A percentile compares a stretch with the other conserved stretches of the same genome.
Evolutionary conservation across 75 land plant species (phyloP).

Genomic region (Isoetes taiwanensis): DNA sequence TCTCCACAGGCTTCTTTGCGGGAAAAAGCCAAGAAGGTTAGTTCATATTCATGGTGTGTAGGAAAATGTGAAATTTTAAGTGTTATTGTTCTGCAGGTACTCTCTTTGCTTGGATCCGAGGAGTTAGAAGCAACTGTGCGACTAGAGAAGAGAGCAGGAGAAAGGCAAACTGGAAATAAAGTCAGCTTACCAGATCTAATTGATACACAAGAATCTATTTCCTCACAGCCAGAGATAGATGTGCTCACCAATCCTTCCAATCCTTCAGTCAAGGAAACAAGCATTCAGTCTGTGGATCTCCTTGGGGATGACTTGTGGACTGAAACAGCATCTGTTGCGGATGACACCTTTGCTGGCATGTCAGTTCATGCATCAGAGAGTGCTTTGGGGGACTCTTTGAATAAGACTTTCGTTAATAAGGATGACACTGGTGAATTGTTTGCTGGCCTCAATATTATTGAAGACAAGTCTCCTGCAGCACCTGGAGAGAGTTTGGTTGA

Average conservation of each 20-base stretch:
- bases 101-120: no score
- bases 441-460: conserved; percentile 17
- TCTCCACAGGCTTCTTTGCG: conserved; percentile 77
- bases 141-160: no score
- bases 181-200: no score
- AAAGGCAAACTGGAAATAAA: no score
- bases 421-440: conserved; percentile 13
- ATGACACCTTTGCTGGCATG: background rate
- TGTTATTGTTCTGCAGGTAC: background rate
- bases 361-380: background rate
- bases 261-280: no score
- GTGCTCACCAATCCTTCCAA: no score
- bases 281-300: conserved; percentile 18
- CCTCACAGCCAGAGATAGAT: no score
- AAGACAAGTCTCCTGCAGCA: background rate
- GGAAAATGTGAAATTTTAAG: background rate
- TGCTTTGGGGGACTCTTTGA: background rate
- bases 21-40: conserved; percentile 74
- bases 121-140: no score
- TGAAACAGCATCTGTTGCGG: background rate
- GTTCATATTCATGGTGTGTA: background rate
- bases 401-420: no score
- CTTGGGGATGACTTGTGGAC: conserved; percentile 9
- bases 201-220: no score
- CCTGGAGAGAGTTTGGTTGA: conserved; percentile 16